Base-by-base conservation (phyloP, 352 stramenopile species). In the Pythium apleroticum region DNA sequence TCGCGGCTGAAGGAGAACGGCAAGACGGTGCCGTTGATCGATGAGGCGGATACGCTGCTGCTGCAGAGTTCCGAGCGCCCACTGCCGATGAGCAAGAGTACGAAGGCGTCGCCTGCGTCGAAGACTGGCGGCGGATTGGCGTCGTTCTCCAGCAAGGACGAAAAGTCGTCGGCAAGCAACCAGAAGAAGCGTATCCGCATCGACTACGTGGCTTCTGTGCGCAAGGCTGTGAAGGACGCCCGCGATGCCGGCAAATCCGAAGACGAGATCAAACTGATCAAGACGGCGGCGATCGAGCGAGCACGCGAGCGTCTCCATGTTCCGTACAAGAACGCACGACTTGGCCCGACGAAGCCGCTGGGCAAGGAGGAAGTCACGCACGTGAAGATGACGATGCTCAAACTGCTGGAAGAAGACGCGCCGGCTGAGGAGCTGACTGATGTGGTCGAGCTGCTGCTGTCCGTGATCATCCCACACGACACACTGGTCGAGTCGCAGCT, bases 141-240 rank as follows among this genome's bases (percentile, higher is more conserved):
- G 14, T 27, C 33, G 8, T 52, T 33, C 17, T 53, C 27, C 14
- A 67, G 57, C 27, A 45, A 57, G 7, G 50, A 37, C 2, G 45
- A 30, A 20, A 61, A 53, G 11, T 68, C 72, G 35, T 33, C 50
- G n/a, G 66, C 69, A 3, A 71, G 63, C 12, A 78, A 75, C 46
- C 75, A 79, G 57, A 95, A 93, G 67, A 93, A 93, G 61, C 81
- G 84, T 4, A 90, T 95, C 70, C 84, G 84, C 58, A 93, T 95
- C 57, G 86, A 93, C 69, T 88, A 90, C 54, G 86, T 95, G 54
- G 86, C 86, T 55, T 95, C 86, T 0, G 86, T 95, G 45, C 83
- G 86, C 25, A 91, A 90, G 46, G 78, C 81, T 19, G 73, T 93
- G 28, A 91, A 91, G 59, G 77, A 93, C 45, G 84, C 86, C 4